Evolutionary conservation across 169 alveolate genomes (phyloP), one percentile per base, ranked within the genome.

Genomic region (Eimeria praecox): DNA sequence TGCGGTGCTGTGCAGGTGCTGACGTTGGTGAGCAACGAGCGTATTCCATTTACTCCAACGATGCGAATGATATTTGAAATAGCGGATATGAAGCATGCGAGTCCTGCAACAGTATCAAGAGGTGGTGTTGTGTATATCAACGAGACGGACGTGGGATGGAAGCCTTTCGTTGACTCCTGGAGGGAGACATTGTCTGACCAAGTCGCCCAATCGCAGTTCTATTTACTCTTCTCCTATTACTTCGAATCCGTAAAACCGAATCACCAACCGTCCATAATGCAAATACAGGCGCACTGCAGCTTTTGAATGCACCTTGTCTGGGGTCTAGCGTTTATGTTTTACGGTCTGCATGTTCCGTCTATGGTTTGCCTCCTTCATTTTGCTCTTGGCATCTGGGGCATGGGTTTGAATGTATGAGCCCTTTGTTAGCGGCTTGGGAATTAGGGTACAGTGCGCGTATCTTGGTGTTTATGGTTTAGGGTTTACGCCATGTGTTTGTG

Each of bases 101-200:
- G 99, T 40, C 99, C 99, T 18, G 99, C 99, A 30, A 99, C 99
- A 16, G 99, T 98, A 8, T 97, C 99, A 30, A 96, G 99, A 82
- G 98, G 99, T 86, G 99, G 99, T 92, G 98, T 98, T 95, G 99
- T 99, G 92, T 99, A 97, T 96, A 98, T 99, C 42, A 96, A 98
- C 24, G 99, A 98, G 62, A 96, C 98, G 87, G 99, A 98, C 97
- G 97, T 98, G 16, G 99, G 99, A 2, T 98, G 99, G 99, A 98
- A 97, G 82, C 99, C 99, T 49, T 97, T 98, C 91, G 95, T 98
- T 33, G 98, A 97, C 64, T 97, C 98, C 24, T 99, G 99, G 99
- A 89, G 98, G 64, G 96, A 95, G 75, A 97, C 96, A 20, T 94
- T 97, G 64, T 96, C 96, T 33, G 99, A 98, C 92, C 98, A 98